phyloP scores from a whole-genome alignment of 495 filamentous ascomycete genomes.

The Opeltia flavorubescens region DNA sequence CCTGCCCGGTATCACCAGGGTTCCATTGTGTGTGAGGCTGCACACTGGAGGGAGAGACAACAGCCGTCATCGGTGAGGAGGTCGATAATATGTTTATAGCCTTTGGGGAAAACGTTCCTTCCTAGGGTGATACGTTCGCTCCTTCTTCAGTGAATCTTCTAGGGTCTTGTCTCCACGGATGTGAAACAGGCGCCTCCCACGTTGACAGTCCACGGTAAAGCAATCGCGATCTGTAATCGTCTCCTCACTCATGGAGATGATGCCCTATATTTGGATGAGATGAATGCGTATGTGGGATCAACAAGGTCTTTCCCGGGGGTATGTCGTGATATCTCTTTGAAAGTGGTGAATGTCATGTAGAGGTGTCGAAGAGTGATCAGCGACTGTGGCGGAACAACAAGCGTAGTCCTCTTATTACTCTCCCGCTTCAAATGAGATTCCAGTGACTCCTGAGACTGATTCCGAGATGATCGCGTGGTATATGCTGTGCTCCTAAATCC shows the following conservation, averaged over 20 bases:
- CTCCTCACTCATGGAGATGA: not conserved
- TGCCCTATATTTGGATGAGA: not conserved
- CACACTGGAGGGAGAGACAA: conserved; percentile 85
- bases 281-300: not conserved
- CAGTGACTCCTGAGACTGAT: not conserved
- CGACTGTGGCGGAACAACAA: too few relatives aligned
- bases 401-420: too few relatives aligned
- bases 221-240: not conserved
- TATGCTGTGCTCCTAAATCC: not conserved
- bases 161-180: not conserved
- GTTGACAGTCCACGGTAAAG: not conserved
- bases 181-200: conserved; percentile 4
- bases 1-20: conserved; percentile 58
- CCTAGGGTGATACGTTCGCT: not conserved
- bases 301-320: too few relatives aligned
- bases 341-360: too few relatives aligned
- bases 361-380: too few relatives aligned
- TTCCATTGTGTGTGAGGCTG: conserved; percentile 52
- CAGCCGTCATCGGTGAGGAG: conserved; percentile 71
- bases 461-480: conserved; percentile 2
- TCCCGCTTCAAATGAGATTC: too few relatives aligned
- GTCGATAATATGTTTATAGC: not conserved
- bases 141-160: not conserved
- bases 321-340: too few relatives aligned
- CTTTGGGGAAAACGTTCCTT: not conserved